Evolutionary conservation across 495 filamentous ascomycete genomes (phyloP).

Genomic region (Monascus purpureus): DNA sequence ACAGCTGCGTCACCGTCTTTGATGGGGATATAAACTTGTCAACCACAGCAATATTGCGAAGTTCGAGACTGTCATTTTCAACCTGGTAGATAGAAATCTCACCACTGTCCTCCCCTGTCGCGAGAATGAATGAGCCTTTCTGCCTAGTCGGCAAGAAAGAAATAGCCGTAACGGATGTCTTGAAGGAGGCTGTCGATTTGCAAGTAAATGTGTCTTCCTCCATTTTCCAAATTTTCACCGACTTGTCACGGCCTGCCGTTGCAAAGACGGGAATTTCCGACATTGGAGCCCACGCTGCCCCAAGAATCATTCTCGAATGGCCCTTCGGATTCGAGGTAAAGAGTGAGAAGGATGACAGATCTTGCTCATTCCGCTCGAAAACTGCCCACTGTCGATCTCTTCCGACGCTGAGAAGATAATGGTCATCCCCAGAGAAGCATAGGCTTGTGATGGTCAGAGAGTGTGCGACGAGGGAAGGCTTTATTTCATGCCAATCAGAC

Average conservation of each 20-base stretch:
- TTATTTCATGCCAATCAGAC: constrained; percentile 71
- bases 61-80: constrained; percentile 26
- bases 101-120: constrained; percentile 47
- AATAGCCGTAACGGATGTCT: constrained; percentile 60
- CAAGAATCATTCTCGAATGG: constrained; percentile 82
- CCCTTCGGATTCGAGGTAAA: constrained; percentile 59
- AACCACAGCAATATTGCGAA: constrained; percentile 25
- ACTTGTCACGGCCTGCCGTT: constrained; percentile 79
- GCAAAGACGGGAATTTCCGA: constrained; percentile 43
- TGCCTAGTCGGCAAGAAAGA: constrained; percentile 39
- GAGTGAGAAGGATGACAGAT: constrained; percentile 36
- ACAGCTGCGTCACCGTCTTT: constrained; percentile 58
- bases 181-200: constrained; percentile 37
- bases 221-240: constrained; percentile 61
- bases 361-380: constrained; percentile 38
- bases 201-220: constrained; percentile 26
- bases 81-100: constrained; percentile 26
- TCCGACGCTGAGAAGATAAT: constrained; percentile 70
- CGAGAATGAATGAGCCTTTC: constrained; percentile 39
- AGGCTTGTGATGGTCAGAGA: constrained; percentile 71
- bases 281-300: constrained; percentile 62
- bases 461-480: constrained; percentile 67
- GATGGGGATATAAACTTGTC: constrained; percentile 43
- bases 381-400: constrained; percentile 84
- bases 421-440: constrained; percentile 62